These are phyloP conservation scores for Coemansia sp. DNA, from an alignment of 192 early-diverging fungal genomes.

Conservation along the genomic window DNA sequence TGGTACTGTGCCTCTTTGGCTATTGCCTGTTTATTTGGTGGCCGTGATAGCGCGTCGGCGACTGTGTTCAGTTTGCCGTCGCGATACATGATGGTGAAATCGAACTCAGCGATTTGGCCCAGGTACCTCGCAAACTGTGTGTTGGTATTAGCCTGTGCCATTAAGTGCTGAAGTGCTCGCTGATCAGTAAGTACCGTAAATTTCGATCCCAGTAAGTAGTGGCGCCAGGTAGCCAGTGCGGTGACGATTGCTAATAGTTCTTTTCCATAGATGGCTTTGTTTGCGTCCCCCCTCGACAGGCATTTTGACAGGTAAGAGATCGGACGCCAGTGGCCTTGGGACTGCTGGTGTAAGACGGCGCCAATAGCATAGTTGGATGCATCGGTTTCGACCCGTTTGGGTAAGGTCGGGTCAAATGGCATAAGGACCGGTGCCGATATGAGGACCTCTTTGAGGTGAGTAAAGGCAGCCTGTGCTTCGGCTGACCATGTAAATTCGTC, in stretches of 20 bases:
- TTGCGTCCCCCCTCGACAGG: neutral
- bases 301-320: conserved; percentile 1
- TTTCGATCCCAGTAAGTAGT: neutral
- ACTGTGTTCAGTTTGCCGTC: neutral
- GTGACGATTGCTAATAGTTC: neutral
- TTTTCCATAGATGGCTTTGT: conserved; percentile 13
- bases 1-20: neutral
- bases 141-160: too few relatives aligned
- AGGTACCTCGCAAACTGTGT: neutral
- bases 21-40: neutral
- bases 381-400: conserved; percentile 1
- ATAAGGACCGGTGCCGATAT: conserved; percentile 4
- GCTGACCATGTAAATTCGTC: neutral
- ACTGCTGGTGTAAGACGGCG: neutral
- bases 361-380: conserved; percentile 9
- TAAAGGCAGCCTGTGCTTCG: conserved; percentile 6
- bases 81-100: conserved; percentile 2
- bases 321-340: conserved; percentile 3
- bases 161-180: neutral
- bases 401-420: conserved; percentile 2
- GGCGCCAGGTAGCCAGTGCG: conserved; percentile 3
- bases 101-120: conserved; percentile 2
- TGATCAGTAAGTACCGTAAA: conserved; percentile 14
- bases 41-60: conserved; percentile 17
- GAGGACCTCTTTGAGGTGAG: conserved; percentile 3